These are phyloP conservation scores for Capsicum chinense DNA, from an alignment of 257 asterid genomes.

Conservation along the genomic window DNA sequence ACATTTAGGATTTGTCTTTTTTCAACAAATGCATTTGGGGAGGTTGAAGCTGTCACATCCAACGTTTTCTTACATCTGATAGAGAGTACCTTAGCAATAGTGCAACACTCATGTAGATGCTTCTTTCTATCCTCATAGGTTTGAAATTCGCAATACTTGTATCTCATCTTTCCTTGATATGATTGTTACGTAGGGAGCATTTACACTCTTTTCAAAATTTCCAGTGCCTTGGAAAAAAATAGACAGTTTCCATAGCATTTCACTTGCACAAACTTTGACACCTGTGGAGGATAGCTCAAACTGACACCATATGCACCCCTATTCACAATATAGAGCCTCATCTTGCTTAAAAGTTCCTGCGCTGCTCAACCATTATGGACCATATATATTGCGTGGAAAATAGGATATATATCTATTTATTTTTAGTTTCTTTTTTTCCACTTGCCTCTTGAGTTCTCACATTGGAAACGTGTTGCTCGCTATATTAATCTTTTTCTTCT, in stretches of 20 bases:
- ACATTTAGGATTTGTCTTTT: background rate
- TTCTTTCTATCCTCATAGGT: background rate
- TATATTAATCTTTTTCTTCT: background rate
- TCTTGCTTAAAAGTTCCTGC: constrained; percentile 23
- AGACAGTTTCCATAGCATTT: background rate
- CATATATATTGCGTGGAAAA: background rate
- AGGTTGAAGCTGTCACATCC: background rate
- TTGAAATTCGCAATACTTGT: background rate
- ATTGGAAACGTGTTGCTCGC: background rate
- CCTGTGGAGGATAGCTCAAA: background rate
- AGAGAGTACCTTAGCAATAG: constrained; percentile 21
- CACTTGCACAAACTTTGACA: background rate
- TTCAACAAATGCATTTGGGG: background rate
- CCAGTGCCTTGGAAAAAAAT: constrained; percentile 13
- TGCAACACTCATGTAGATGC: constrained; percentile 12
- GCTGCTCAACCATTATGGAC: background rate
- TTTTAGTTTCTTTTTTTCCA: background rate
- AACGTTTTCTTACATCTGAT: constrained; percentile 5
- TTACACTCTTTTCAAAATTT: background rate
- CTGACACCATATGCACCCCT: constrained; percentile 19
- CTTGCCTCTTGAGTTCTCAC: background rate
- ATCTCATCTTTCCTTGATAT: background rate
- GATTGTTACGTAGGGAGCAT: constrained; percentile 13
- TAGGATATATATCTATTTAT: background rate
- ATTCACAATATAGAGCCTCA: constrained; percentile 18